Percentiles rank a stretch among this genome's conserved stretches.
Evolutionary conservation across 208 protist genomes (phyloP).

Genomic region (Leishmania tarentolae): DNA sequence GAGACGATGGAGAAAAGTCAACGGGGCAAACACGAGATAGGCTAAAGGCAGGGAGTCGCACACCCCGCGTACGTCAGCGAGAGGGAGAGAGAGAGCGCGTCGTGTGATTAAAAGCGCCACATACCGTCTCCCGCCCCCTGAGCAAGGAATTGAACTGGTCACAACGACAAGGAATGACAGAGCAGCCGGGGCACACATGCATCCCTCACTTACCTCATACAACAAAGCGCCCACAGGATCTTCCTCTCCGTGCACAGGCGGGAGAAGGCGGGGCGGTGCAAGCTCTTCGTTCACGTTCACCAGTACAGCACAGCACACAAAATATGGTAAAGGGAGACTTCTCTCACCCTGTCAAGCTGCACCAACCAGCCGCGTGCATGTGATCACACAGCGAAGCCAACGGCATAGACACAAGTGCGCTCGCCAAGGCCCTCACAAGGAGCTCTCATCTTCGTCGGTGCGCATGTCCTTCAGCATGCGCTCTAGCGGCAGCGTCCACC

Average conservation of each 20-base stretch:
- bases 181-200: not conserved
- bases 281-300: not conserved
- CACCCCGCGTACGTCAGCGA: not conserved
- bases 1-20: not conserved
- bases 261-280: not conserved
- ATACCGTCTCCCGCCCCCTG: not conserved
- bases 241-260: not conserved
- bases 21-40: not conserved
- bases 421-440: not conserved
- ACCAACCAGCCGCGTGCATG: not conserved
- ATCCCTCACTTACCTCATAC: not conserved
- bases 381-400: not conserved
- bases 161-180: not conserved
- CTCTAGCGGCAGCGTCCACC: conserved; percentile 66
- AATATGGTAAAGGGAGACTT: not conserved
- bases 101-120: not conserved
- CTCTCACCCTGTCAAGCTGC: not conserved
- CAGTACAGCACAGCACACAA: not conserved
- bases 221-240: not conserved
- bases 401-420: not conserved
- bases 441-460: conserved; percentile 50
- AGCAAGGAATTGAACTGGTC: too few species aligned
- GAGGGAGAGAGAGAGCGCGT: not conserved
- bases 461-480: conserved; percentile 73
- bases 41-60: not conserved